phyloP scores from a whole-genome alignment of 2,329 filamentous ascomycete genomes.

The Penicillium expansum region DNA sequence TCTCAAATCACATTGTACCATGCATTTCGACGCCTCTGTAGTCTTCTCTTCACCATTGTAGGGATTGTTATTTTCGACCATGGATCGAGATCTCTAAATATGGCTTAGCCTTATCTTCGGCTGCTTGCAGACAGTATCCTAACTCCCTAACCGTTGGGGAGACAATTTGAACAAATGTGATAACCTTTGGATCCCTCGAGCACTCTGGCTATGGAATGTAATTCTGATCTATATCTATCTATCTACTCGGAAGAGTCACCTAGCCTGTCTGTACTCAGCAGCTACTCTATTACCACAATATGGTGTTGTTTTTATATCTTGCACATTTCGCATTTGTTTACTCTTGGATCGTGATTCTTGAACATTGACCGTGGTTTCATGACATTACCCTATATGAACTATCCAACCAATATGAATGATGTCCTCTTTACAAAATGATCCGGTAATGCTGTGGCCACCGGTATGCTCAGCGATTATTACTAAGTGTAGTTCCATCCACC shows the following conservation, averaged over 20 bases:
- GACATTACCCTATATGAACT: slow-evolving; percentile 21
- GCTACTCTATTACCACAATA: not conserved
- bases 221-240: no score
- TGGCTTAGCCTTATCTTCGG: not conserved
- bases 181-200: no score
- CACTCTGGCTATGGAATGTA: no score
- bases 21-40: not conserved
- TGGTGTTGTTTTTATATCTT: not conserved
- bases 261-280: not conserved
- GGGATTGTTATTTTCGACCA: no score
- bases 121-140: no score
- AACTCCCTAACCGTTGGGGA: no score
- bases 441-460: slow-evolving; percentile 1
- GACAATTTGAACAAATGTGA: no score
- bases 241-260: no score
- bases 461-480: not conserved
- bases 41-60: not conserved
- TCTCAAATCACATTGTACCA: not conserved
- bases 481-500: not conserved
- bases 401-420: slow-evolving; percentile 19
- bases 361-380: not conserved
- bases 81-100: not conserved
- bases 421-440: slow-evolving; percentile 18
- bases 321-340: not conserved
- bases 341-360: not conserved